phyloP scores from a whole-genome alignment of 78 protist genomes.

The Dictyostelium discoideum region dicty_2.7 NC_007089.4:2588001-2588500 shows the following conservation, averaged over 20 bases:
- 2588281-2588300: constrained; percentile 16
- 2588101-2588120: constrained; percentile 78
- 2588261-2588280: background rate
- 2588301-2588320: background rate
- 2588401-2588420: background rate
- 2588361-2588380: constrained; percentile 3
- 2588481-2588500: background rate
- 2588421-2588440: background rate
- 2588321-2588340: constrained; percentile 44
- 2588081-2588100: constrained; percentile 16
- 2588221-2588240: constrained; percentile 55
- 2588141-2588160: constrained; percentile 75
- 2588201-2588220: constrained; percentile 55
- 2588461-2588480: no score
- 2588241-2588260: constrained; percentile 15
- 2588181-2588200: constrained; percentile 82
- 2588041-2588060: constrained; percentile 73
- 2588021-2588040: constrained; percentile 61
- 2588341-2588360: constrained; percentile 78
- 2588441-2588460: background rate
- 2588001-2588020: constrained; percentile 78
- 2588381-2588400: background rate
- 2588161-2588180: constrained; percentile 46
- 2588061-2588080: constrained; percentile 72
- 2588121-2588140: constrained; percentile 78